Evolutionary conservation across 148 eudicot species (phyloP).

Genomic region (Oxyria digyna): DNA sequence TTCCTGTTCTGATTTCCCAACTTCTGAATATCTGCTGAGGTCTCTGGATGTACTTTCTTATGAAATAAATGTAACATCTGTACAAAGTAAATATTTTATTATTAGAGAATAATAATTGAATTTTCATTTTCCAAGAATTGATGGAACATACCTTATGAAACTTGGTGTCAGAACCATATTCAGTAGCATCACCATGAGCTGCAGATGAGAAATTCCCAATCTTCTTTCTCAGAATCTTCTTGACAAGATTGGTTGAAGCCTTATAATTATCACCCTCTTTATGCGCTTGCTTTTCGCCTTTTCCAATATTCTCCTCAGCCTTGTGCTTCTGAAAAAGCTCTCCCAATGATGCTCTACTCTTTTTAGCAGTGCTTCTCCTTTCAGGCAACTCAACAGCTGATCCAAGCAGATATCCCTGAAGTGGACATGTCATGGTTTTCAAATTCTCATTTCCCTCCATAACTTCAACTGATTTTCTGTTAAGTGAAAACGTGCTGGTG

Average conservation of each 20-base stretch:
- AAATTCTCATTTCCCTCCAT: constrained; percentile 30
- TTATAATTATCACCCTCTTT: constrained; percentile 50
- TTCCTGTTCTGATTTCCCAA: constrained; percentile 22
- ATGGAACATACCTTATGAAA: constrained; percentile 45
- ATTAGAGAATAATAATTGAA: constrained; percentile 1
- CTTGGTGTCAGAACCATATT: constrained; percentile 47
- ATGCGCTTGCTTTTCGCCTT: constrained; percentile 35
- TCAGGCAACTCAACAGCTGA: constrained; percentile 58
- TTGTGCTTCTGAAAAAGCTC: constrained; percentile 83
- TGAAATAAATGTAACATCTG: constrained; percentile 69
- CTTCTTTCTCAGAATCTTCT: constrained; percentile 56
- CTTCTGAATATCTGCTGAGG: constrained; percentile 22
- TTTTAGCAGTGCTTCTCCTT: constrained; percentile 28
- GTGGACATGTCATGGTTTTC: constrained; percentile 36
- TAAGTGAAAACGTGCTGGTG: constrained; percentile 54
- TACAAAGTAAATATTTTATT: constrained; percentile 5
- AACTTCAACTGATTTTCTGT: constrained; percentile 48
- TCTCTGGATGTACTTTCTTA: constrained; percentile 86
- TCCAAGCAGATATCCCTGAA: constrained; percentile 67
- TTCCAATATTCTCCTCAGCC: constrained; percentile 38
- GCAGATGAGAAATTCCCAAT: constrained; percentile 26
- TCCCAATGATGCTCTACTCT: constrained; percentile 54
- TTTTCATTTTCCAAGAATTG: too few relatives aligned
- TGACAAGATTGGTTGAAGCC: constrained; percentile 39
- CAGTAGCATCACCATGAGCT: constrained; percentile 21